These are phyloP conservation scores for Wickerhamomyces queroliae DNA, from an alignment of 805 yeast genomes.

Conservation along the genomic window DNA sequence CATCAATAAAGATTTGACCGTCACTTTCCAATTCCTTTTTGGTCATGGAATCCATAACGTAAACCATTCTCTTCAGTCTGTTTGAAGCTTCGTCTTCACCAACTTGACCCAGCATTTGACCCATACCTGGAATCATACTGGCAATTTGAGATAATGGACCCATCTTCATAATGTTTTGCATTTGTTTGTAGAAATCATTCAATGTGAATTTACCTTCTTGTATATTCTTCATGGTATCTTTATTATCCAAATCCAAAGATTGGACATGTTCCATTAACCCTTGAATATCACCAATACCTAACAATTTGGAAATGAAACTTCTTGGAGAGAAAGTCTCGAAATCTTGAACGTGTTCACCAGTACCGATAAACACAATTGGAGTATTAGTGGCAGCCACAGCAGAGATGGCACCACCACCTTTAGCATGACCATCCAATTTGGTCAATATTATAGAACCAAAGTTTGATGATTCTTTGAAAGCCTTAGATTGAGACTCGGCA, in stretches of 20 bases:
- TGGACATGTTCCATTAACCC: constrained; percentile 92
- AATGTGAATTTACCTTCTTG: constrained; percentile 93
- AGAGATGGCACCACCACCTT: constrained; percentile 99
- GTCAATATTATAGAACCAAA: constrained; percentile 95
- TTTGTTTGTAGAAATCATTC: constrained; percentile 87
- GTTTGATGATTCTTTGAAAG: constrained; percentile 87
- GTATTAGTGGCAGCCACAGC: constrained; percentile 97
- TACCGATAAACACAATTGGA: constrained; percentile 94
- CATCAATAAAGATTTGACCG: constrained; percentile 70
- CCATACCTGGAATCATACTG: constrained; percentile 89
- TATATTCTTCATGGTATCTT: constrained; percentile 85
- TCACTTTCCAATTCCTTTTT: constrained; percentile 85
- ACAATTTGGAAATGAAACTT: constrained; percentile 81
- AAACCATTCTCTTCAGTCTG: constrained; percentile 81
- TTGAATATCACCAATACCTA: constrained; percentile 95
- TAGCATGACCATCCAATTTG: constrained; percentile 98
- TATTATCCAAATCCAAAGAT: constrained; percentile 80
- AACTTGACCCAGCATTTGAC: constrained; percentile 78
- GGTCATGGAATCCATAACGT: constrained; percentile 94
- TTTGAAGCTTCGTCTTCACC: constrained; percentile 91
- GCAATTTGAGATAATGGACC: constrained; percentile 95
- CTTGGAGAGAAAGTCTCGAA: constrained; percentile 87
- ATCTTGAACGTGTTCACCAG: constrained; percentile 95
- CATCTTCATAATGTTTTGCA: constrained; percentile 93
- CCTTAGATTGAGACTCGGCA: constrained; percentile 90